Conservation (phyloP, 441 rosid genomes). For the Gossypium davidsonii region DNA sequence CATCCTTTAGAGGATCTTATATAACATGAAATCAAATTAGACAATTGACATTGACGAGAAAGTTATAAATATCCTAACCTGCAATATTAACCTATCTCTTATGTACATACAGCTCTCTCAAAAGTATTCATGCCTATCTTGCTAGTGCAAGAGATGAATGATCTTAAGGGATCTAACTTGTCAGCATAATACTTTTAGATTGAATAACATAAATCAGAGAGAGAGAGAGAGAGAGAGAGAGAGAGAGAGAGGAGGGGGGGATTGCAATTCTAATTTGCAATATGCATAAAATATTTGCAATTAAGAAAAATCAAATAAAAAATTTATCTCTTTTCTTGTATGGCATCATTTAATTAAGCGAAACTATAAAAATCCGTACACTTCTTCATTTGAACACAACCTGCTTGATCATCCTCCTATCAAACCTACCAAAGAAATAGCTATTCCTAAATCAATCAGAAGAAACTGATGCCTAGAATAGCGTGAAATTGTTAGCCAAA, state of each 20-base stretch:
- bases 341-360: neutral
- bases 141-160: neutral
- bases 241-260: neutral
- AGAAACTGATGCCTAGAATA: neutral
- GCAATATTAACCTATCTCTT: neutral
- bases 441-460: neutral
- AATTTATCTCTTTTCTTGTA: neutral
- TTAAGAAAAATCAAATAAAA: neutral
- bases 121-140: neutral
- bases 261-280: neutral
- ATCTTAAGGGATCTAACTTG: neutral
- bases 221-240: neutral
- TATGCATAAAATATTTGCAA: neutral
- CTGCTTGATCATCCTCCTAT: neutral
- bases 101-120: neutral
- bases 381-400: neutral
- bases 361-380: neutral
- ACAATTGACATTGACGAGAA: neutral
- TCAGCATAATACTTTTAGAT: neutral
- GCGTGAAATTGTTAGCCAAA: neutral
- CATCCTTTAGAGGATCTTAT: neutral
- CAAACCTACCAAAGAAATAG: slow-evolving; percentile 10
- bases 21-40: neutral
- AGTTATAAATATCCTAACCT: slow-evolving; percentile 2
- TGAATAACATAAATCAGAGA: neutral